Base-by-base conservation (phyloP, 2,329 filamentous ascomycete species). In the Rosellinia necatrix region DNA sequence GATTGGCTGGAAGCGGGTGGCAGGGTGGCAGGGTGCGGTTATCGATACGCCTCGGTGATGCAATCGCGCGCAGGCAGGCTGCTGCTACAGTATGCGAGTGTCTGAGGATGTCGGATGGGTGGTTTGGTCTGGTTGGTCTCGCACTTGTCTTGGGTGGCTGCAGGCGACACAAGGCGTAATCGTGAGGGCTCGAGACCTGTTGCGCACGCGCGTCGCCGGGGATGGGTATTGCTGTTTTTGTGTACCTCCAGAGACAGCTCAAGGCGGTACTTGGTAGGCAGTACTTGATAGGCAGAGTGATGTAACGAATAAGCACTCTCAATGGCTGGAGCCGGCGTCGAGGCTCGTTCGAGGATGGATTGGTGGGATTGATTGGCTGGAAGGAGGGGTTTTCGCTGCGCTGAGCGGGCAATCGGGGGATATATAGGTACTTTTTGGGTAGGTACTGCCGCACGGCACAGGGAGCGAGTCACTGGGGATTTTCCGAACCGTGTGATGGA, bases 311-410 rank as follows among this genome's bases (percentile, higher is more conserved):
- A 54, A 64, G 49, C 52, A 55, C 64, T 66, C 67, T 46, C 53
- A 59, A 59, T 56, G 30, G 22, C n/a, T 58, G 58, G 60, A n/a
- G n/a, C n/a, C n/a, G n/a, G 57, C 59, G 52, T 61, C 51, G 50
- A 62, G 57, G 54, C 58, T 63, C 49, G 58, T 62, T 64, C 53
- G 56, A 59, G 56, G 59, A 30, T 50, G 66, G 68, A 71, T 70
- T 71, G 68, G 62, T 42, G 58, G 61, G 64, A 66, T 63, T 71
- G 68, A 71, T 71, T 70, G 68, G 68, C 58, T 62, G 56, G 47
- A 51, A 46, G 53, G 52, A 53, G 59, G 59, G 59, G 52, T 59
- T 60, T 52, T 47, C 10, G 42, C 32, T 19, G 41, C 47, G n/a
- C 52, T 40, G 41, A 40, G 50, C 55, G 51, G 46, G 44, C 55